Percentiles rank a stretch among this genome's conserved stretches.
These are phyloP conservation scores for Alternaria panax DNA, from an alignment of 2,329 filamentous ascomycete genomes.

Conservation along the genomic window DNA sequence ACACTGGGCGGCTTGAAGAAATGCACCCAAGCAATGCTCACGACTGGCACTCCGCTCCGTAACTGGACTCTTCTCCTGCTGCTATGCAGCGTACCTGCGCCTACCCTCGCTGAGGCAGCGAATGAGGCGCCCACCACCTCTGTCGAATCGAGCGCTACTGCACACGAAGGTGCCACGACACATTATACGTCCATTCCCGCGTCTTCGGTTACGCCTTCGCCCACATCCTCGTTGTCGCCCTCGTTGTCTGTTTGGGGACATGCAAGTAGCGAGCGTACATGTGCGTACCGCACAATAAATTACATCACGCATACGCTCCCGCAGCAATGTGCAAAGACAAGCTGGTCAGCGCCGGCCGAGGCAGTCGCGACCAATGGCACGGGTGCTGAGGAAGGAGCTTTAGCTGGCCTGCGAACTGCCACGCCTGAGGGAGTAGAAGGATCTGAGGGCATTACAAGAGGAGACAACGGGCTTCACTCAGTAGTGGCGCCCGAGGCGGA, in stretches of 20 bases:
- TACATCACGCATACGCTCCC: slow-evolving; percentile 81
- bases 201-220: slow-evolving; percentile 15
- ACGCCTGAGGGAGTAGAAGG: slow-evolving; percentile 19
- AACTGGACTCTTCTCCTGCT: slow-evolving; percentile 47
- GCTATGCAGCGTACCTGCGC: slow-evolving; percentile 42
- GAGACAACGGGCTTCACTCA: slow-evolving; percentile 6
- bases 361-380: slow-evolving; percentile 20
- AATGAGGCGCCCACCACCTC: slow-evolving; percentile 44
- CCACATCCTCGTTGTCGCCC: slow-evolving; percentile 6
- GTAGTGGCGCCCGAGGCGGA: slow-evolving; percentile 12
- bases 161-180: slow-evolving; percentile 33
- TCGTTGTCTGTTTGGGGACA: slow-evolving; percentile 24
- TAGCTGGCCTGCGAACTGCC: slow-evolving; percentile 19
- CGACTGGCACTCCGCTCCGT: slow-evolving; percentile 49
- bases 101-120: slow-evolving; percentile 38
- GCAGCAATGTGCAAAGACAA: slow-evolving; percentile 76
- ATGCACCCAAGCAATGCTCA: slow-evolving; percentile 51
- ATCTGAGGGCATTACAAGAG: slow-evolving; percentile 10
- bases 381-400: slow-evolving; percentile 16
- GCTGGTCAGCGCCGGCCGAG: slow-evolving; percentile 54
- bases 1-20: slow-evolving; percentile 32
- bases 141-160: slow-evolving; percentile 32
- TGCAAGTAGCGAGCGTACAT: slow-evolving; percentile 50
- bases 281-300: slow-evolving; percentile 71
- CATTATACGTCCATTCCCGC: slow-evolving; percentile 20